Evolutionary conservation across 257 asterid genomes (phyloP).

Genomic region (Salvia splendens): DNA sequence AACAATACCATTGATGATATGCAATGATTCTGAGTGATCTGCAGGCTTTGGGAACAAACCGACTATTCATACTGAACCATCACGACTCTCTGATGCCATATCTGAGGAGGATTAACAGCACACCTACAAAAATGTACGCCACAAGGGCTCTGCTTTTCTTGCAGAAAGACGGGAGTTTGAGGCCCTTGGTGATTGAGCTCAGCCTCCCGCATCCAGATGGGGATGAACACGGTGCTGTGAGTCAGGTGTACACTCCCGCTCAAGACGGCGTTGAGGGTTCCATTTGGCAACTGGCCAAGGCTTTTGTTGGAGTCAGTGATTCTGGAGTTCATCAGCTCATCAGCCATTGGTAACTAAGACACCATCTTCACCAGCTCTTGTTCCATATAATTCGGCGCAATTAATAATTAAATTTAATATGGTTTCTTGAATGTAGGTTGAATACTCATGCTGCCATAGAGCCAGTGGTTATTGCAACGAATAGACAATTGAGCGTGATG

Average conservation of each 20-base stretch:
- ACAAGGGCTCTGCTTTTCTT: slow-evolving; percentile 56
- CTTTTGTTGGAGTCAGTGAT: slow-evolving; percentile 56
- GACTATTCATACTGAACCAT: slow-evolving; percentile 51
- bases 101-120: slow-evolving; percentile 52
- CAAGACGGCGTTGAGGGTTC: slow-evolving; percentile 39
- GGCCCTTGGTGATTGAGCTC: slow-evolving; percentile 54
- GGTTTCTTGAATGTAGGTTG: slow-evolving; percentile 36
- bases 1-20: no score
- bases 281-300: slow-evolving; percentile 58
- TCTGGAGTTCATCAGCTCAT: slow-evolving; percentile 61
- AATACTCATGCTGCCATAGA: slow-evolving; percentile 61
- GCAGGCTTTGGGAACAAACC: slow-evolving; percentile 45
- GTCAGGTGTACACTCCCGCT: slow-evolving; percentile 54
- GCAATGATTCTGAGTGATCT: not conserved
- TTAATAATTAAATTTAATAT: no score
- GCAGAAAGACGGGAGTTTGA: slow-evolving; percentile 45
- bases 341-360: slow-evolving; percentile 47
- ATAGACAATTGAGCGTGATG: slow-evolving; percentile 57
- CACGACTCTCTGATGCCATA: slow-evolving; percentile 63
- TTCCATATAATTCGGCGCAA: no score
- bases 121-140: slow-evolving; percentile 52
- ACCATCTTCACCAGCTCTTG: no score
- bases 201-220: slow-evolving; percentile 55
- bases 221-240: slow-evolving; percentile 42
- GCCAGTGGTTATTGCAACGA: slow-evolving; percentile 70